Base-by-base conservation (phyloP, 2,329 filamentous ascomycete genomes). In the Botrytis elliptica region DNA sequence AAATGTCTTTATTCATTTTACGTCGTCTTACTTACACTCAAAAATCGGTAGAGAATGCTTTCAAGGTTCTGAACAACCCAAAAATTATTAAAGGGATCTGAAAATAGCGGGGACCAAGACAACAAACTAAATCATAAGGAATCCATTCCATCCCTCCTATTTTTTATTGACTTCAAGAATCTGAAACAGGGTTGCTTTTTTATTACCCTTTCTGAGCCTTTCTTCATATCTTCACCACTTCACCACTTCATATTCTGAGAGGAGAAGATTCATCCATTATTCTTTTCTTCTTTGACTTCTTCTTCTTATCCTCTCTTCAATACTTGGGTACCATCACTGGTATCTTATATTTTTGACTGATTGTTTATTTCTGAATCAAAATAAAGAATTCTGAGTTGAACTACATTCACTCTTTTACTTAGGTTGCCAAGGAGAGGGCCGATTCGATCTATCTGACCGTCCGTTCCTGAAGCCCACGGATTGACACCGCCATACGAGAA, bases 21-120 rank as follows among this genome's bases (percentile, higher is more conserved):
- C 8, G 18, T 40, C 52, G 49, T 5, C 25, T 55, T 55, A 16
- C 25, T 9, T 16, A 6, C 12, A 12, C 12, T 55, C 49, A 55
- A 55, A 16, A 55, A n/a, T 67, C 33, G 46, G 46, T 38, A 67
- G 20, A 36, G 44, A 40, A 57, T 49, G 14, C 59, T 40, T 42
- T 42, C 60, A 44, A 10, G 62, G n/a, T 65, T 65, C n/a, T 46
- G 25, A 64, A 64, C 22, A 63, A 40, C 38, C n/a, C 9, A 29
- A 64, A 25, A 65, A 63, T 33, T 4, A 65, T 65, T 46, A 10
- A 65, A 46, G n/a, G 63, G n/a, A 62, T 62, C 29, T 33, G 63
- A 66, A 66, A 66, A 66, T 66, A 68, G 66, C 66, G 66, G 66
- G 25, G 66, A 57, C 49, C 49, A 29, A 57, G 66, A 68, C 66